A percentile compares a stretch with the other conserved stretches of the same genome.
Conservation (phyloP, 2,329 filamentous ascomycete species). For the Helotiales sp. region DNA sequence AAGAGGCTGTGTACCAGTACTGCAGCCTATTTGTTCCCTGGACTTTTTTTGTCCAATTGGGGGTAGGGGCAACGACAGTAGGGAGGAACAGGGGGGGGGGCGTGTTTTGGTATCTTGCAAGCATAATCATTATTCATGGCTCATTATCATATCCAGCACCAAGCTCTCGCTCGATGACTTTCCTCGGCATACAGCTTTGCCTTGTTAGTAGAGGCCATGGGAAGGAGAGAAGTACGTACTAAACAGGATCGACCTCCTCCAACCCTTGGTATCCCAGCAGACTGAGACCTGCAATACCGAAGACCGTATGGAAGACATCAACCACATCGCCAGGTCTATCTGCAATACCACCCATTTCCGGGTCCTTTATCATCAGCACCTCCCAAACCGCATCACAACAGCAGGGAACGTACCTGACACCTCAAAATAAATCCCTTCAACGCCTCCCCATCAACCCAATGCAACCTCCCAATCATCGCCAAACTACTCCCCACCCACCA, state of each 20-base stretch:
- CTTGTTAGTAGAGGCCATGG: constrained; percentile 25
- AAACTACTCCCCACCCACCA: constrained; percentile 98
- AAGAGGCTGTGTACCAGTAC: neutral
- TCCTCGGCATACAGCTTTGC: constrained; percentile 71
- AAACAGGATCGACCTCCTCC: constrained; percentile 83
- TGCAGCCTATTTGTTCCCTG: too few species aligned
- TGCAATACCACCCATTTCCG: constrained; percentile 81
- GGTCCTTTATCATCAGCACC: constrained; percentile 65
- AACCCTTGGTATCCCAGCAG: constrained; percentile 79
- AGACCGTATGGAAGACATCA: constrained; percentile 94
- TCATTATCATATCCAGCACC: constrained; percentile 43
- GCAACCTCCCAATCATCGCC: constrained; percentile 82
- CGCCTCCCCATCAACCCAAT: constrained; percentile 90
- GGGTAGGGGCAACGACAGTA: too few species aligned
- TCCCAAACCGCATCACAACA: constrained; percentile 64
- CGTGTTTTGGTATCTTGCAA: neutral
- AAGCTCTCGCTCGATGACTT: constrained; percentile 65
- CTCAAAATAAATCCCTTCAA: constrained; percentile 81
- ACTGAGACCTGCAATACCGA: constrained; percentile 87
- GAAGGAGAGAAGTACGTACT: constrained; percentile 57
- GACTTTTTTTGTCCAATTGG: neutral
- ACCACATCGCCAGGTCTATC: constrained; percentile 94
- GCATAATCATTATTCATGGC: constrained; percentile 14
- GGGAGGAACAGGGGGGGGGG: neutral
- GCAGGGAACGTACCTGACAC: constrained; percentile 65